Conservation (phyloP, 768 basidiomycete species). For the Dacryopinax primogenitus region DNA sequence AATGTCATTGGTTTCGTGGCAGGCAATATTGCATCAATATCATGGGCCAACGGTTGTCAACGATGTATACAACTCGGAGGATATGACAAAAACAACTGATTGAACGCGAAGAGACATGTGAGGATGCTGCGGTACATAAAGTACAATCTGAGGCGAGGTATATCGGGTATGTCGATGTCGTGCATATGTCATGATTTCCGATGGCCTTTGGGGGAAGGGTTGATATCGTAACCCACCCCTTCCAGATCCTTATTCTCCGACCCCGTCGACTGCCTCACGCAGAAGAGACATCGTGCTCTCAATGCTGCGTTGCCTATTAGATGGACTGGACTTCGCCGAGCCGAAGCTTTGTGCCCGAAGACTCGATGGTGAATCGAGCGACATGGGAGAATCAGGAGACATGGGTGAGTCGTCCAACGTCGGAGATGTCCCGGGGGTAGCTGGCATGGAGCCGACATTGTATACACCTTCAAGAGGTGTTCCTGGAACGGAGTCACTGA, state of each 20-base stretch:
- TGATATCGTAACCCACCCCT: too few species aligned
- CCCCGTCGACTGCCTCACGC: slow-evolving; percentile 80
- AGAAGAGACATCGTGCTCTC: slow-evolving; percentile 95
- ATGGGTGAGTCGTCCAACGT: slow-evolving; percentile 28
- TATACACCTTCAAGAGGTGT: slow-evolving; percentile 19
- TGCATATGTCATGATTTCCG: too few species aligned
- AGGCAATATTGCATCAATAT: too few species aligned
- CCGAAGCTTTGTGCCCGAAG: slow-evolving; percentile 73
- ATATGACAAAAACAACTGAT: too few species aligned
- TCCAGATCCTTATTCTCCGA: slow-evolving; percentile 35
- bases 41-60: too few species aligned
- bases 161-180: too few species aligned
- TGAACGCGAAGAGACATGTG: too few species aligned
- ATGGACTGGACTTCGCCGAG: slow-evolving; percentile 90
- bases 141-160: too few species aligned
- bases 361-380: slow-evolving; percentile 34
- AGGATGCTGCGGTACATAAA: too few species aligned
- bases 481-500: slow-evolving; percentile 21
- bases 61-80: too few species aligned
- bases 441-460: not conserved
- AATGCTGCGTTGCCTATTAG: slow-evolving; percentile 76
- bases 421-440: slow-evolving; percentile 2
- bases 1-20: too few species aligned
- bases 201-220: too few species aligned
- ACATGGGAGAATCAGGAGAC: slow-evolving; percentile 24